Evolutionary conservation across 1,284 basidiomycete genomes (phyloP), one percentile per base, ranked within the genome.

Genomic region (Lentinula novae-zelandiae): DNA sequence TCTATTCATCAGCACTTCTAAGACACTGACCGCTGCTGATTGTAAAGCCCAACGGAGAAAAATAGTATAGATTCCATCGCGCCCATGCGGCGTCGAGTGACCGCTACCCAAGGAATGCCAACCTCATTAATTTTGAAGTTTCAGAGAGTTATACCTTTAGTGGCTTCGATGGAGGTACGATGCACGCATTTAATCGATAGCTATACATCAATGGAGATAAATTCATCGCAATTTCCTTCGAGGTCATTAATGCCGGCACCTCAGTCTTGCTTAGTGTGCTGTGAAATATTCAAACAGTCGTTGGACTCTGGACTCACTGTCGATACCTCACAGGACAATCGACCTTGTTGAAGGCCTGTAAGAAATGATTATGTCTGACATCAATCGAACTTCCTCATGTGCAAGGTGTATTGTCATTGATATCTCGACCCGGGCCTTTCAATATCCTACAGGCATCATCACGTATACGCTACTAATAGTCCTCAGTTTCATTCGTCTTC

Each of bases 221-320:
- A 39, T 82, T 81, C 7, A 76, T 80, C 53, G 82, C 83, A 0
- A 76, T 76, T 79, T 46, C 80, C 86, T 68, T 87, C 27, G 27
- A 27, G 27, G 3, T 27, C 27, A 27, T 27, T 2, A 27, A 27
- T 0, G 27, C 27, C 27, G 27, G 27, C 22, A 22, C 22, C 27
- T 27, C 27, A 27, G 27, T 27, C 68, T 92, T 15, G 83, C 83
- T 5, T 82, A 86, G 68, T 86, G 82, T 86, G 82, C 62, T 80
- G 77, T 66, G 90, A 93, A 70, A 93, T 93, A 50, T 89, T 82
- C 75, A 82, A 82, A 65, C 78, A 70, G 92, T 93, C 50, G 73
- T 87, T 33, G 91, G 91, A 5, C 2, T 27, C 27, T 27, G 27
- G 27, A 27, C 27, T 27, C 27, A 27, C 85, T 95, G 62, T 90